These are phyloP conservation scores for Myochromella boudieri DNA, from an alignment of 768 basidiomycete species.

Conservation along the genomic window DNA sequence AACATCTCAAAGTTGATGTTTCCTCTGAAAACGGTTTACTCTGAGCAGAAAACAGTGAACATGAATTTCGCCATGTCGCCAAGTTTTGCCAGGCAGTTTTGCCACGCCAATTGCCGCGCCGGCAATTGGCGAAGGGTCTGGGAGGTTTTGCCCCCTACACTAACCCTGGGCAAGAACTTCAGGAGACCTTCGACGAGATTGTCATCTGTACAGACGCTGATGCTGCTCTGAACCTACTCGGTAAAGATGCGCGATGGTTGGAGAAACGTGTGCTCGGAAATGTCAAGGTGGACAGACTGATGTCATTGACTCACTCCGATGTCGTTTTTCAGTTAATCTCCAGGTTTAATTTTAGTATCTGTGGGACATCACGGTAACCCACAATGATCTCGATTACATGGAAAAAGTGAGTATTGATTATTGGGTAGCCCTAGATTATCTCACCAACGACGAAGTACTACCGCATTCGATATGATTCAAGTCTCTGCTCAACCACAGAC, in stretches of 20 bases:
- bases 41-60: too few relatives aligned
- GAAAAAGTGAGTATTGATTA: conserved; percentile 39
- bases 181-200: conserved; percentile 26
- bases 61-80: too few relatives aligned
- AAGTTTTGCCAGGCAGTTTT: too few relatives aligned
- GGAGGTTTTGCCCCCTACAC: too few relatives aligned
- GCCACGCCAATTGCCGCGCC: too few relatives aligned
- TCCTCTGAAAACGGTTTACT: too few relatives aligned
- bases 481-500: conserved; percentile 27
- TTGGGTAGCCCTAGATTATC: too few relatives aligned
- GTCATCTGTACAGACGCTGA: conserved; percentile 29
- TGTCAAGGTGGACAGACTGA: conserved; percentile 21
- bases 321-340: too few relatives aligned
- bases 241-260: conserved; percentile 25
- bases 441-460: conserved; percentile 41
- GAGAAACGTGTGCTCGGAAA: conserved; percentile 30
- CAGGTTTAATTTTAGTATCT: conserved; percentile 26
- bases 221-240: conserved; percentile 23
- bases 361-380: conserved; percentile 51
- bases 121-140: too few relatives aligned
- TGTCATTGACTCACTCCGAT: not conserved
- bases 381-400: conserved; percentile 47
- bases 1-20: too few relatives aligned
- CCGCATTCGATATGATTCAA: conserved; percentile 34
- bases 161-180: conserved; percentile 24